Conservation (phyloP, 768 basidiomycete species). For the Podaxis sp. region DNA sequence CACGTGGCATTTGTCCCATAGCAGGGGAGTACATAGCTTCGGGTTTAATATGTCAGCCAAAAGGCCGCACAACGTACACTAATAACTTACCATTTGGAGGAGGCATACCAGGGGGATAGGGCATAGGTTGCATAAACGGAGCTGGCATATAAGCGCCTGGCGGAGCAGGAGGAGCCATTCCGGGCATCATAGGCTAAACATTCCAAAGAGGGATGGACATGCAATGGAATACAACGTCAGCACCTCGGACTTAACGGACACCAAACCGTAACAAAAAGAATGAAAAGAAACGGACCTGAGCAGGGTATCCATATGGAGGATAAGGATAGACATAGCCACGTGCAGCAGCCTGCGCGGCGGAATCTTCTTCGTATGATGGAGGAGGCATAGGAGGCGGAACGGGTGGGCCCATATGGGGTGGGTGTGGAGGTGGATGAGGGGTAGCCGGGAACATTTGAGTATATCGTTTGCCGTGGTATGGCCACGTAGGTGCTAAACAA, state of each 20-base stretch:
- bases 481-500: constrained; percentile 68
- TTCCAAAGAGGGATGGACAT: background rate
- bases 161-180: constrained; percentile 74
- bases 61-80: background rate
- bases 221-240: background rate
- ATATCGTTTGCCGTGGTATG: constrained; percentile 87
- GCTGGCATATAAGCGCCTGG: constrained; percentile 76
- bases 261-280: background rate
- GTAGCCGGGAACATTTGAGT: constrained; percentile 69
- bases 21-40: constrained; percentile 79
- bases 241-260: background rate
- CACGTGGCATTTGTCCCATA: constrained; percentile 89
- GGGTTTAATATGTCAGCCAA: background rate
- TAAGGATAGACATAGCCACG: constrained; percentile 70
- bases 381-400: constrained; percentile 68
- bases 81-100: constrained; percentile 63
- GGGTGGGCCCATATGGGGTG: constrained; percentile 62
- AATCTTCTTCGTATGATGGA: constrained; percentile 77
- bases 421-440: constrained; percentile 56
- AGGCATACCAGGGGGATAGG: constrained; percentile 74
- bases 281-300: constrained; percentile 49
- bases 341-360: constrained; percentile 51
- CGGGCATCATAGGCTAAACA: constrained; percentile 75
- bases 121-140: constrained; percentile 84
- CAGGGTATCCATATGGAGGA: constrained; percentile 72